Percentiles rank a stretch among this genome's conserved stretches.
These are phyloP conservation scores for Papiliotrema fonsecae DNA, from an alignment of 1,284 basidiomycete species.

Conservation along the genomic window DNA sequence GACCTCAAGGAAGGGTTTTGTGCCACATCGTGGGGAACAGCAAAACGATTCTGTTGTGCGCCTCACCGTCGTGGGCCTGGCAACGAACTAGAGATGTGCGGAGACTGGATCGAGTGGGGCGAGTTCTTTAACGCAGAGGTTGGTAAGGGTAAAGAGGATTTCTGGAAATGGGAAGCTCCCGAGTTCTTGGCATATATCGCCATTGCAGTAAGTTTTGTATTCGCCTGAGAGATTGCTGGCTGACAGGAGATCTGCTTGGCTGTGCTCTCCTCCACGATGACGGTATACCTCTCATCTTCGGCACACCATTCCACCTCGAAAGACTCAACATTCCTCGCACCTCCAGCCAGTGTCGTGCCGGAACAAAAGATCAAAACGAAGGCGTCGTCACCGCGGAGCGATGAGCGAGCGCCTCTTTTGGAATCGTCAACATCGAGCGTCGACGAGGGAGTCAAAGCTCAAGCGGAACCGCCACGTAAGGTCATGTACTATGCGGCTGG, in stretches of 20 bases:
- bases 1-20: conserved; percentile 92
- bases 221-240: not conserved
- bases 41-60: conserved; percentile 76
- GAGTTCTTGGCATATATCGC: conserved; percentile 69
- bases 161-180: conserved; percentile 29
- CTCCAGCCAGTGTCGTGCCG: conserved; percentile 31
- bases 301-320: conserved; percentile 81
- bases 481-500: conserved; percentile 88
- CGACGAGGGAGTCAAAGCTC: not conserved
- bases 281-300: conserved; percentile 80
- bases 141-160: conserved; percentile 14
- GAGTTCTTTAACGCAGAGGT: conserved; percentile 38
- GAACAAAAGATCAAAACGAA: not conserved
- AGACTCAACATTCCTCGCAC: conserved; percentile 67
- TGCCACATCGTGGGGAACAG: conserved; percentile 61
- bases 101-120: conserved; percentile 72
- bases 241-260: conserved; percentile 58
- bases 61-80: conserved; percentile 21
- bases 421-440: not conserved
- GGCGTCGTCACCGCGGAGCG: conserved; percentile 9
- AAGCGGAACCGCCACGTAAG: conserved; percentile 51
- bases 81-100: conserved; percentile 53
- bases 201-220: conserved; percentile 61
- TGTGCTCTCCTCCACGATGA: conserved; percentile 67
- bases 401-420: conserved; percentile 27